phyloP scores from a whole-genome alignment of 2,329 filamentous ascomycete species.

The Trichoderma lentiforme region DNA sequence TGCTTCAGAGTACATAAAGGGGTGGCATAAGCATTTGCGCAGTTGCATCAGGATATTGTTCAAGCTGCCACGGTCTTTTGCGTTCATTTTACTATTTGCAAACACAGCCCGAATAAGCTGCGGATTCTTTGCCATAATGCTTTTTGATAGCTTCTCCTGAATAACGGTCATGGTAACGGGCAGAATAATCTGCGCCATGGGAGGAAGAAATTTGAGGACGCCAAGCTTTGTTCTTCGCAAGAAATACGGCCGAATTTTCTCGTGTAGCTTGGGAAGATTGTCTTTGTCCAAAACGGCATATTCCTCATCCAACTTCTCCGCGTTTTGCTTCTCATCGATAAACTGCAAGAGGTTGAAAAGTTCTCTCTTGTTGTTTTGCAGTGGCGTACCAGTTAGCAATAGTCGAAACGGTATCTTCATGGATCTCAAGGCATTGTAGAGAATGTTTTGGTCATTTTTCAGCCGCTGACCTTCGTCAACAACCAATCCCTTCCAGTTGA shows the following conservation, averaged over 20 bases:
- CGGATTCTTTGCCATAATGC: conserved; percentile 86
- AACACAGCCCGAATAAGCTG: conserved; percentile 87
- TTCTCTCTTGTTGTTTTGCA: conserved; percentile 94
- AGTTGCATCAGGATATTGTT: conserved; percentile 97
- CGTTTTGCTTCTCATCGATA: conserved; percentile 68
- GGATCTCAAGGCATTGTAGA: conserved; percentile 71
- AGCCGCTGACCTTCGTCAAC: conserved; percentile 94
- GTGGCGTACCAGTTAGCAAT: conserved; percentile 83
- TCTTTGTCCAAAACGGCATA: conserved; percentile 78
- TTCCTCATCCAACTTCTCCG: conserved; percentile 68
- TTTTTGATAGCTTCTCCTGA: conserved; percentile 92
- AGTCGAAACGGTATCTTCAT: conserved; percentile 81
- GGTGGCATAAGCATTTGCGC: conserved; percentile 90
- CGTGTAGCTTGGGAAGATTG: conserved; percentile 76
- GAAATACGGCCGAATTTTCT: conserved; percentile 72
- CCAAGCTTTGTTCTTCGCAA: conserved; percentile 79
- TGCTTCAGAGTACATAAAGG: conserved; percentile 85
- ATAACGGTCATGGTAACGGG: conserved; percentile 93
- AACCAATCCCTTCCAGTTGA: conserved; percentile 83
- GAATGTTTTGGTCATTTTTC: conserved; percentile 83
- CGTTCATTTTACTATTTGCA: conserved; percentile 62
- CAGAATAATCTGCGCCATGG: conserved; percentile 91
- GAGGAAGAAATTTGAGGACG: conserved; percentile 85
- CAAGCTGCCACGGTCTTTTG: conserved; percentile 71
- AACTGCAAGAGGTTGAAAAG: conserved; percentile 97